These are phyloP conservation scores for Penicillium desertorum DNA, from an alignment of 495 filamentous ascomycete genomes.

Conservation along the genomic window DNA sequence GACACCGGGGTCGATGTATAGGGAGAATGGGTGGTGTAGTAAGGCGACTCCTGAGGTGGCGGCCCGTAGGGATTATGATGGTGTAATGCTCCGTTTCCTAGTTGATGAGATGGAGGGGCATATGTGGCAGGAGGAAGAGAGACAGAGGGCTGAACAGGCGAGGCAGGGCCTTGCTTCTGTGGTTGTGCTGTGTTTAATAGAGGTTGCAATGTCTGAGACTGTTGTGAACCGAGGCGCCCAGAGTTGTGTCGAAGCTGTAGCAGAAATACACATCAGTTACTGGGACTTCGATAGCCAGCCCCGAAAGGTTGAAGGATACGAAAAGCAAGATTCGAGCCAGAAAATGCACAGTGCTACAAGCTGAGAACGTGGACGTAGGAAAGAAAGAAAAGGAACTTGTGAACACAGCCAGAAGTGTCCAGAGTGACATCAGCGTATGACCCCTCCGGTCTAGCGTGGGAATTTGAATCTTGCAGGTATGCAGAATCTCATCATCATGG, in stretches of 20 bases:
- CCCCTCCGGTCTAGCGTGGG: constrained; percentile 12
- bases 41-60: constrained; percentile 63
- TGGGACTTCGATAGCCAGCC: constrained; percentile 9
- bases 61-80: constrained; percentile 56
- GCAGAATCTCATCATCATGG: constrained; percentile 13
- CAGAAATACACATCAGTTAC: constrained; percentile 28
- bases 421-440: constrained; percentile 22
- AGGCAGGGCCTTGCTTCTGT: constrained; percentile 58
- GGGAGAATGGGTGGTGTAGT: constrained; percentile 68
- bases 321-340: constrained; percentile 12
- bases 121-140: constrained; percentile 59
- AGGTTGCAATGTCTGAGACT: constrained; percentile 52
- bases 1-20: constrained; percentile 70
- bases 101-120: constrained; percentile 53
- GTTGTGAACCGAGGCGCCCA: constrained; percentile 34
- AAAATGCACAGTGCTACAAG: constrained; percentile 21
- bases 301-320: constrained; percentile 16
- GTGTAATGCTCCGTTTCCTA: constrained; percentile 45
- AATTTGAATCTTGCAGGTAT: constrained; percentile 18
- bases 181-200: constrained; percentile 63
- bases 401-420: constrained; percentile 24
- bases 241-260: constrained; percentile 39
- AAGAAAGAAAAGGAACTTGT: constrained; percentile 15
- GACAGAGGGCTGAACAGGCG: constrained; percentile 41
- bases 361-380: constrained; percentile 25